Evolutionary conservation across 306 rosid genomes (phyloP).

Genomic region (Alnus rubra): DNA sequence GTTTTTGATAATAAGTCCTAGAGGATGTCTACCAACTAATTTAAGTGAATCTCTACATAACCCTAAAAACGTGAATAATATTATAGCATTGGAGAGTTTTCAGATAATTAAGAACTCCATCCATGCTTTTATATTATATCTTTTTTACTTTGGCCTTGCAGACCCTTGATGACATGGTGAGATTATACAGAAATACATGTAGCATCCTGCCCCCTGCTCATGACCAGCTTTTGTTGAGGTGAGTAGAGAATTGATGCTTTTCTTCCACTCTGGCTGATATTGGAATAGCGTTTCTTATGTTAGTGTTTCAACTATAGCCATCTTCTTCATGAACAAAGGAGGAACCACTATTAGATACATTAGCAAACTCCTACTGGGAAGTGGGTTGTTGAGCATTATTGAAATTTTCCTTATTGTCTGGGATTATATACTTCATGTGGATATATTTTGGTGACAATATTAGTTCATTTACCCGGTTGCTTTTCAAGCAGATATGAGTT

Average conservation of each 20-base stretch:
- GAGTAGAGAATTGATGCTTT: neutral
- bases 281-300: too few relatives aligned
- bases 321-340: neutral
- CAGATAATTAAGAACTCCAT: slow-evolving; percentile 5
- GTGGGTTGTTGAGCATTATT: neutral
- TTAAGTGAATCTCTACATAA: slow-evolving; percentile 1
- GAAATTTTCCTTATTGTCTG: neutral
- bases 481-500: slow-evolving; percentile 67
- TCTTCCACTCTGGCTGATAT: neutral
- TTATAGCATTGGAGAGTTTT: neutral
- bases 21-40: neutral
- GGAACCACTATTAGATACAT: too few relatives aligned
- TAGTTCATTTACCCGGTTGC: slow-evolving; percentile 18
- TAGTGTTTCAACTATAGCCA: neutral
- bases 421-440: neutral
- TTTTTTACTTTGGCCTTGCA: slow-evolving; percentile 38
- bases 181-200: slow-evolving; percentile 53
- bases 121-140: slow-evolving; percentile 10
- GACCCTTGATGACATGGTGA: slow-evolving; percentile 71
- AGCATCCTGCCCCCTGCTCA: slow-evolving; percentile 56
- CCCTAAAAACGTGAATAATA: slow-evolving; percentile 2
- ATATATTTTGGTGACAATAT: slow-evolving; percentile 4
- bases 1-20: neutral
- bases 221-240: slow-evolving; percentile 70
- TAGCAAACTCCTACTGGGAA: neutral